A percentile compares a stretch with the other conserved stretches of the same genome.
Evolutionary conservation across 1,284 basidiomycete genomes (phyloP).

Genomic region (Caloboletus firmus): DNA sequence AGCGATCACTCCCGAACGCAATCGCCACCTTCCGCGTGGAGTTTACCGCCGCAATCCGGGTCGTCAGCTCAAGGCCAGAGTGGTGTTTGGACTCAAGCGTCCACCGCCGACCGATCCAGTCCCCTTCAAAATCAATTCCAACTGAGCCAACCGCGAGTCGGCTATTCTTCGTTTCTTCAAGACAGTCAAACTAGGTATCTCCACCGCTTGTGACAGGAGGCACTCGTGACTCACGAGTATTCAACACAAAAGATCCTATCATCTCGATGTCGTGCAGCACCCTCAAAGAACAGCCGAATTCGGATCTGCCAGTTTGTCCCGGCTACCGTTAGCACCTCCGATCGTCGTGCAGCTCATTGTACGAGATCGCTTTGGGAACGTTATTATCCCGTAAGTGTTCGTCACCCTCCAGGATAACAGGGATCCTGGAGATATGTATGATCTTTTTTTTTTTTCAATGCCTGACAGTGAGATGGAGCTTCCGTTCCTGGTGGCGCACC

Average conservation of each 20-base stretch:
- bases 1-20: constrained; percentile 38
- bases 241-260: constrained; percentile 56
- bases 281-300: constrained; percentile 80
- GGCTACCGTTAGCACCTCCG: constrained; percentile 79
- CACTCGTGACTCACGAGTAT: constrained; percentile 22
- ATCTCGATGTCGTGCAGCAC: constrained; percentile 78
- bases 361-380: constrained; percentile 65
- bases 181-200: constrained; percentile 52
- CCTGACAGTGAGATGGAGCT: constrained; percentile 68
- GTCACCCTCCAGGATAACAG: constrained; percentile 22
- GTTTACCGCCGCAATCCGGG: constrained; percentile 30
- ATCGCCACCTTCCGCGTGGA: constrained; percentile 36
- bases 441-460: constrained; percentile 24
- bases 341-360: constrained; percentile 77
- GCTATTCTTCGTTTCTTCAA: constrained; percentile 54
- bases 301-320: constrained; percentile 69
- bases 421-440: constrained; percentile 25
- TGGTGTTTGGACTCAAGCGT: constrained; percentile 29
- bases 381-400: constrained; percentile 64
- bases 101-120: constrained; percentile 32
- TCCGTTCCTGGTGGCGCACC: constrained; percentile 79
- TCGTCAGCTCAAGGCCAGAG: constrained; percentile 26
- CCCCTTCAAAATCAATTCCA: constrained; percentile 37
- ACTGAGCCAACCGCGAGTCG: constrained; percentile 48
- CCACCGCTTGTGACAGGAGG: constrained; percentile 8